Conservation (phyloP, 495 filamentous ascomycete genomes). For the Chaetomium cochliodes region DNA sequence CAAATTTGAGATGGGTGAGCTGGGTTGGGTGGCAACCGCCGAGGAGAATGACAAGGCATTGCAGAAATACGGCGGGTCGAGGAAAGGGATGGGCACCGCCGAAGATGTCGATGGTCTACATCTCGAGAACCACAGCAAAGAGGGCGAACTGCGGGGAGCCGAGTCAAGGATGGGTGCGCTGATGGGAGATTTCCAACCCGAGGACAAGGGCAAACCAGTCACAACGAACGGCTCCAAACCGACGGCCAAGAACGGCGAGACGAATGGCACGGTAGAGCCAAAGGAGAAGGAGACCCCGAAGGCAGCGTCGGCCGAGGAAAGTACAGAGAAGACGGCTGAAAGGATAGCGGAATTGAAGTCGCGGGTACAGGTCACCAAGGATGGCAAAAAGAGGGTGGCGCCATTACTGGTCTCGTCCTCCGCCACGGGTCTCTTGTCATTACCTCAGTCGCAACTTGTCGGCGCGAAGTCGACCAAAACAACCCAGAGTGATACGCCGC, state of each 20-base stretch:
- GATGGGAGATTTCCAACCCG: conserved; percentile 75
- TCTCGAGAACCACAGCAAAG: conserved; percentile 88
- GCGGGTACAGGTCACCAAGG: conserved; percentile 90
- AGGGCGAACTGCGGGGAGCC: conserved; percentile 80
- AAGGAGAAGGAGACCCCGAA: conserved; percentile 28
- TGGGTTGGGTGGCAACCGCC: conserved; percentile 55
- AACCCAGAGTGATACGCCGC: conserved; percentile 69
- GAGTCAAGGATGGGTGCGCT: conserved; percentile 95
- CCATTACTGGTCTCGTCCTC: conserved; percentile 86
- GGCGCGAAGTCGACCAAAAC: conserved; percentile 62
- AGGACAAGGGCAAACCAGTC: conserved; percentile 35
- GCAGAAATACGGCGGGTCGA: conserved; percentile 84
- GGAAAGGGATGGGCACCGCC: conserved; percentile 80
- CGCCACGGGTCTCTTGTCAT: conserved; percentile 75
- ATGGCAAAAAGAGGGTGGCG: conserved; percentile 93
- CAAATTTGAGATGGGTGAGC: conserved; percentile 49
- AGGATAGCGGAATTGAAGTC: conserved; percentile 80
- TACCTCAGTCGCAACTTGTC: conserved; percentile 82
- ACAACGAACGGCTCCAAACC: conserved; percentile 47
- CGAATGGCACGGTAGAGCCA: conserved; percentile 39
- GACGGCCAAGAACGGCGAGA: conserved; percentile 35
- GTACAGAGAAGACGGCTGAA: conserved; percentile 55
- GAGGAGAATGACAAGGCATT: conserved; percentile 91
- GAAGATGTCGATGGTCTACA: conserved; percentile 85
- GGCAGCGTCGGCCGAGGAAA: conserved; percentile 42